Evolutionary conservation across 78 protist genomes (phyloP).

Genomic region (Dictyostelium discoideum): DNA sequence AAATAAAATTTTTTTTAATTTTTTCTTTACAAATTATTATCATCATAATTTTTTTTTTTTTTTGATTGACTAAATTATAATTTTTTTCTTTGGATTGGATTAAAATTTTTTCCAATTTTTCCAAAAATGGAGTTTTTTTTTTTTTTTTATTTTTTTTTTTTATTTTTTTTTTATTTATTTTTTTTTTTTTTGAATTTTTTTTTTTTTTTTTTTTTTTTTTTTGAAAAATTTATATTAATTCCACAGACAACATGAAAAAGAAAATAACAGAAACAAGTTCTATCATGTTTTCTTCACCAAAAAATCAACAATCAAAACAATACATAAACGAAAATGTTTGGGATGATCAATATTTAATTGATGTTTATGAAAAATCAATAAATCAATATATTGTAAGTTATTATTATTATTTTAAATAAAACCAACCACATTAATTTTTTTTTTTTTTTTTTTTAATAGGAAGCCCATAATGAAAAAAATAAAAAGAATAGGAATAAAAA

Average conservation of each 20-base stretch:
- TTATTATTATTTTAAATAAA: not conserved
- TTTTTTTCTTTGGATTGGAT: too few species aligned
- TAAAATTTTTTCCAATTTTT: too few species aligned
- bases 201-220: too few species aligned
- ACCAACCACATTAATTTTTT: not conserved
- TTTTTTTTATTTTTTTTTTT: not conserved
- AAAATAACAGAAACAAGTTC: slow-evolving; percentile 20
- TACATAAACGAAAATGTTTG: slow-evolving; percentile 16
- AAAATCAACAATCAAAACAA: not conserved
- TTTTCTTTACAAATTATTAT: too few species aligned
- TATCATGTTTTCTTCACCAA: not conserved
- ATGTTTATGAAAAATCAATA: slow-evolving; percentile 47
- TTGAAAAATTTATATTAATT: too few species aligned
- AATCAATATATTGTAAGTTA: slow-evolving; percentile 42
- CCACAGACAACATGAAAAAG: not conserved
- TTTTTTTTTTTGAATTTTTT: not conserved
- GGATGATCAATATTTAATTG: slow-evolving; percentile 53
- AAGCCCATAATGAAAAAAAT: slow-evolving; percentile 11
- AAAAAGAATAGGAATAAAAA: slow-evolving; percentile 2
- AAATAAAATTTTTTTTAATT: too few species aligned
- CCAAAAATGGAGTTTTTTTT: too few species aligned
- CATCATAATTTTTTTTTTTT: too few species aligned
- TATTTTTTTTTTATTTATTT: not conserved
- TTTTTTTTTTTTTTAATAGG: not conserved
- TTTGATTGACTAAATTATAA: too few species aligned